These are phyloP conservation scores for Spiromastix sp. DNA, from an alignment of 2,329 filamentous ascomycete genomes.

Conservation along the genomic window DNA sequence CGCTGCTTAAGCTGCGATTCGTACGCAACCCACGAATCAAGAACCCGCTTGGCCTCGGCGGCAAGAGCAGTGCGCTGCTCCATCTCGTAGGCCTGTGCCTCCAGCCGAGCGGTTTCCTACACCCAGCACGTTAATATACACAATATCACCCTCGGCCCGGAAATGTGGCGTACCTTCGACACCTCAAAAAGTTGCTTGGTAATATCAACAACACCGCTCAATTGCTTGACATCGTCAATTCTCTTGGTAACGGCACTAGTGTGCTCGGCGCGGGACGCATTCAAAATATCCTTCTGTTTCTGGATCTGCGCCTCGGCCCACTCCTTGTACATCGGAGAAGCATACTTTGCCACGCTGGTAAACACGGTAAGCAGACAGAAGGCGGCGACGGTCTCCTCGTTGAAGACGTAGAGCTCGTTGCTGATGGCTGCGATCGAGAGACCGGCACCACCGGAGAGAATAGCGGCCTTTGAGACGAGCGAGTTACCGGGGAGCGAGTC, in stretches of 20 bases:
- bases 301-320: slow-evolving; percentile 84
- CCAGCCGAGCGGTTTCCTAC: slow-evolving; percentile 91
- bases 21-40: slow-evolving; percentile 98
- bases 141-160: no score
- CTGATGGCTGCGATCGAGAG: slow-evolving; percentile 89
- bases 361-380: slow-evolving; percentile 91
- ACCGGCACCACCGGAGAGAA: slow-evolving; percentile 86
- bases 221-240: slow-evolving; percentile 89
- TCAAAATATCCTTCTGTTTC: slow-evolving; percentile 92
- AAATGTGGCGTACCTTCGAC: slow-evolving; percentile 64
- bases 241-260: slow-evolving; percentile 88
- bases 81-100: slow-evolving; percentile 92
- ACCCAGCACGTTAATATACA: slow-evolving; percentile 14
- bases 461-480: slow-evolving; percentile 89
- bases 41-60: slow-evolving; percentile 83
- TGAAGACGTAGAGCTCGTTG: slow-evolving; percentile 99
- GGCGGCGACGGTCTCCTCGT: slow-evolving; percentile 94
- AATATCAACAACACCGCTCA: slow-evolving; percentile 86
- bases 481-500: slow-evolving; percentile 87
- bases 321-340: slow-evolving; percentile 80
- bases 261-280: slow-evolving; percentile 88
- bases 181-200: slow-evolving; percentile 97
- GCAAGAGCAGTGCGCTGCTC: slow-evolving; percentile 93
- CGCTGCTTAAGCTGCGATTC: slow-evolving; percentile 98
- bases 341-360: slow-evolving; percentile 84